Conservation (phyloP, 78 protist species). For the Speleostelium caveatum region DNA sequence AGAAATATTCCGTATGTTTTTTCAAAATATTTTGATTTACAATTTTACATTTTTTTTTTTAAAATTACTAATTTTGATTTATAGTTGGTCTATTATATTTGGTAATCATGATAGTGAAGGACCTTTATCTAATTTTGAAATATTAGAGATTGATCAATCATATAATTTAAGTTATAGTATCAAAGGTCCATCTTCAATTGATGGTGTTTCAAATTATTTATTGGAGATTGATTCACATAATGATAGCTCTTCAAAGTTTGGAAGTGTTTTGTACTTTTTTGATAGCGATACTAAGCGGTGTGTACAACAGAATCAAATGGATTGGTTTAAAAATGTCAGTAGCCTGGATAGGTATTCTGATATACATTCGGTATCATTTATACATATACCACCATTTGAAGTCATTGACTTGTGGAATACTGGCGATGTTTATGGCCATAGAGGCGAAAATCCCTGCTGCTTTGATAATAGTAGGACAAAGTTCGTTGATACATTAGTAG, state of each 20-base stretch:
- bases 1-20: too few species aligned
- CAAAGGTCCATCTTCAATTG: too few species aligned
- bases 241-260: constrained; percentile 9
- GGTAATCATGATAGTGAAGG: constrained; percentile 62
- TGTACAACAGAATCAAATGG: constrained; percentile 2
- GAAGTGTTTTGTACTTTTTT: too few species aligned
- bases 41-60: constrained; percentile 26
- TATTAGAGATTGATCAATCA: too few species aligned
- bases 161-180: too few species aligned
- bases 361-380: constrained; percentile 18
- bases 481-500: constrained; percentile 28
- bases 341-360: neutral
- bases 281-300: constrained; percentile 36
- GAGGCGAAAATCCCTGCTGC: constrained; percentile 22
- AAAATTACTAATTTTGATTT: too few species aligned
- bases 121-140: neutral
- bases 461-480: neutral
- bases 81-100: too few species aligned
- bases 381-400: constrained; percentile 53
- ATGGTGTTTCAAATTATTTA: too few species aligned
- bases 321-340: constrained; percentile 7
- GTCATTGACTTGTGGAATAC: constrained; percentile 34
- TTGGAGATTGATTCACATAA: too few species aligned
- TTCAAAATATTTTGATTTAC: constrained; percentile 19
- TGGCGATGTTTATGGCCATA: constrained; percentile 1